Percentiles rank a stretch among this genome's conserved stretches.
Conservation (phyloP, 352 stramenopile species). For the Phytophthora boehmeriae region DNA sequence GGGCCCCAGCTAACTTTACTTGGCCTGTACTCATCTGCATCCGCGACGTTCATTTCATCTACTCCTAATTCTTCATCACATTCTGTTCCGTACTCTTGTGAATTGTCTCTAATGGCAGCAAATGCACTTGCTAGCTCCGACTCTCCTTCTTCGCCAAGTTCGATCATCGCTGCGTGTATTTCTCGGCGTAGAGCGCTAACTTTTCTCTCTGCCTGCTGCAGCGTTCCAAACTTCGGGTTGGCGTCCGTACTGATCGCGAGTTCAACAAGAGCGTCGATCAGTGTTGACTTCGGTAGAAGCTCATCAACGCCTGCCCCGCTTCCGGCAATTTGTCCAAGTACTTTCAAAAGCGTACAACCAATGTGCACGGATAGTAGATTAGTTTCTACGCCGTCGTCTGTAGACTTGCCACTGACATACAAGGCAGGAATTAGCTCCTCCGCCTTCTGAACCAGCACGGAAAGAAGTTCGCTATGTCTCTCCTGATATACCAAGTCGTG, state of each 20-base stretch:
- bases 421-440: conserved; percentile 22
- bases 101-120: conserved; percentile 6
- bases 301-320: conserved; percentile 11
- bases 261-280: conserved; percentile 21
- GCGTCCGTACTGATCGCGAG: conserved; percentile 25
- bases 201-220: conserved; percentile 44
- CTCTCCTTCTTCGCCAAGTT: conserved; percentile 37
- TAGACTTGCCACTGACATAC: background rate
- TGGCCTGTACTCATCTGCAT: conserved; percentile 12
- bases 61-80: background rate
- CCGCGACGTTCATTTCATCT: conserved; percentile 1
- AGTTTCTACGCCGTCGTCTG: background rate
- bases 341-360: conserved; percentile 30
- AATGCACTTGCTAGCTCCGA: conserved; percentile 24
- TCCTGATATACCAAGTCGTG: conserved; percentile 9
- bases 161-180: conserved; percentile 46
- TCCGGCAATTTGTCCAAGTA: conserved; percentile 25
- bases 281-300: conserved; percentile 12
- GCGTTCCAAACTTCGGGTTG: conserved; percentile 34
- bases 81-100: background rate
- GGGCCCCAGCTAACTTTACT: conserved; percentile 21
- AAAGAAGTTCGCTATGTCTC: background rate
- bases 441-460: conserved; percentile 27
- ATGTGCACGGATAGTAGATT: conserved; percentile 10
- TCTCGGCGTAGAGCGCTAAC: conserved; percentile 50